Base-by-base conservation (phyloP, 345 rosid genomes). In the Rhizophora apiculata region DNA sequence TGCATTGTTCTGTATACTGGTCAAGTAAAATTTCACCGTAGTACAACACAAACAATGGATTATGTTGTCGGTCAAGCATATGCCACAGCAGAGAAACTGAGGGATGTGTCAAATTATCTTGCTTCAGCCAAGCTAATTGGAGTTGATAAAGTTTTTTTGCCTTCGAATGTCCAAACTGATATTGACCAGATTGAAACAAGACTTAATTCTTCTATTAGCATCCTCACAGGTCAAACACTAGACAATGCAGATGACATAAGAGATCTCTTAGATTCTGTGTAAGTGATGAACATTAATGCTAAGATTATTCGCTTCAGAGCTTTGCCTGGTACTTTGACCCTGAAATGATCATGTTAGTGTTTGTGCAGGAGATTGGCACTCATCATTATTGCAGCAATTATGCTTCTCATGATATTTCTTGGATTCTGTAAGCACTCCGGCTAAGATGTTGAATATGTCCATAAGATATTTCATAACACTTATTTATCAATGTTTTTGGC, bases 21-120 rank as follows among this genome's bases (percentile, higher is more conserved):
- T 67, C 97, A 95, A 76, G 85, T 66, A 21, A 92, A 29, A 68
- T 90, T 92, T 74, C 93, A 85, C 67, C 57, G 58, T 54, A 95
- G 91, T 74, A 88, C 98, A 0, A 77, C 83, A 48, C 68, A 78
- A 76, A 86, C 98, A n/a, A 69, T 95, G 82, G 86, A 74, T 1
- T 92, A 86, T 74, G 89, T 95, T 27, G 89, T 87, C 67, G 64
- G 74, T 68, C 96, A 92, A 80, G 96, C 98, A 0, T 91, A 88
- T 72, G 37, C 70, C 62, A 92, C 88, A 0, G 80, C 77, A 24
- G 81, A 77, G 36, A 88, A 89, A 77, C 85, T 95, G 30, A 81
- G 66, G 65, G 81, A 83, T 69, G 87, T 95, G 60, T 87, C 97
- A 0, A 86, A 83, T 64, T 84, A 75, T 79, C 86, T 95, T 73